Evolutionary conservation across 2,329 filamentous ascomycete genomes (phyloP).

Genomic region (Zymoseptoria pseudotritici): DNA sequence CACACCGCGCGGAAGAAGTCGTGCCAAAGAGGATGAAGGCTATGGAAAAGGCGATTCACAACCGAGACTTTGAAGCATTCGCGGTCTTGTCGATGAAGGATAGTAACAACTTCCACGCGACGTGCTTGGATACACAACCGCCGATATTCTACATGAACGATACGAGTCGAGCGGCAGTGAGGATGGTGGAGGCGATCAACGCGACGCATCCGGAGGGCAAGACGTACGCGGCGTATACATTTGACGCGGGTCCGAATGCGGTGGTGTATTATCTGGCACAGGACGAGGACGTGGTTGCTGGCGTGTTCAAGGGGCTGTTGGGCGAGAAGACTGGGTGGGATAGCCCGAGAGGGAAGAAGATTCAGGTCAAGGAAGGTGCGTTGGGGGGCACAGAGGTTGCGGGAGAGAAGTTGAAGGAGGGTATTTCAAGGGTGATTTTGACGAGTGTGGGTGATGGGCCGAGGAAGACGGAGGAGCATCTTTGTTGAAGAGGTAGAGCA

Average conservation of each 20-base stretch:
- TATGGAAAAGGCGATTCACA: conserved; percentile 75
- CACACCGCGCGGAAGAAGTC: conserved; percentile 63
- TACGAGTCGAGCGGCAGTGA: conserved; percentile 75
- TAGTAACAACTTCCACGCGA: conserved; percentile 94
- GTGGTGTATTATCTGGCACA: conserved; percentile 91
- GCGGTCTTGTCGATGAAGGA: conserved; percentile 92
- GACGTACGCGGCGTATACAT: conserved; percentile 86
- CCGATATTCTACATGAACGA: conserved; percentile 99
- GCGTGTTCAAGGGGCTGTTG: conserved; percentile 65
- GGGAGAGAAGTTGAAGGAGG: conserved; percentile 55
- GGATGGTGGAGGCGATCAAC: conserved; percentile 86
- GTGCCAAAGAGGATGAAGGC: conserved; percentile 75
- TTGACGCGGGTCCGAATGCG: conserved; percentile 93
- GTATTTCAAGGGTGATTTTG: conserved; percentile 82
- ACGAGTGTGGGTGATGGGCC: conserved; percentile 90
- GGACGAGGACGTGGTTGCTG: conserved; percentile 65
- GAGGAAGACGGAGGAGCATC: conserved; percentile 61
- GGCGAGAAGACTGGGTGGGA: conserved; percentile 65
- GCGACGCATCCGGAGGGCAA: conserved; percentile 56
- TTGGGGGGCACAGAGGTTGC: conserved; percentile 55
- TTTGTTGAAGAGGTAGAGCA: conserved; percentile 10
- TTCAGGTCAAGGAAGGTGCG: conserved; percentile 46
- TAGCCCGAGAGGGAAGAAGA: conserved; percentile 43
- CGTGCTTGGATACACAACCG: conserved; percentile 88
- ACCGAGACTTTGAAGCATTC: conserved; percentile 77